A percentile compares a stretch with the other conserved stretches of the same genome.
Conservation (phyloP, 345 rosid species). For the Pseudoturritis turrita region DNA sequence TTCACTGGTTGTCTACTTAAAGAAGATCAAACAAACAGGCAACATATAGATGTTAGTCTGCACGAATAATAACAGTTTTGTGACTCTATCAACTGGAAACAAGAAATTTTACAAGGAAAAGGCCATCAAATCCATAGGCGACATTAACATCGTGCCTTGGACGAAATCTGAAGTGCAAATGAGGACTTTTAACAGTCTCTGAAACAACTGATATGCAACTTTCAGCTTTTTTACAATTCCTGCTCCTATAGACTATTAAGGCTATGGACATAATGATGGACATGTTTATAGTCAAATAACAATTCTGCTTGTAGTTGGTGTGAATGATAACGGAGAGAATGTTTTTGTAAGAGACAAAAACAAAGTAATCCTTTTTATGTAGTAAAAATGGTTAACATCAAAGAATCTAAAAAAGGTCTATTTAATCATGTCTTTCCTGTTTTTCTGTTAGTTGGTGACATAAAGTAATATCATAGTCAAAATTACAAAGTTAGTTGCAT, state of each 20-base stretch:
- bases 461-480: neutral
- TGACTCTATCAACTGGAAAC: neutral
- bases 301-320: neutral
- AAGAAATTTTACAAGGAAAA: neutral
- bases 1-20: neutral
- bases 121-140: neutral
- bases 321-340: neutral
- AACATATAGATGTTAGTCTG: neutral
- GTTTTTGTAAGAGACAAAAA: neutral
- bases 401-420: neutral
- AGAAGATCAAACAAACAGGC: neutral
- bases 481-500: conserved; percentile 1
- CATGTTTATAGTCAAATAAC: neutral
- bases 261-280: neutral
- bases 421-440: neutral
- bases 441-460: neutral
- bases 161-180: neutral
- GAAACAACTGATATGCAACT: neutral
- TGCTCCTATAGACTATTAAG: neutral
- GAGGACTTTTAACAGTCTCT: neutral
- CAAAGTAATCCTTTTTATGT: neutral
- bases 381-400: neutral
- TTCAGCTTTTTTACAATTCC: neutral
- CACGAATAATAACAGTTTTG: neutral
- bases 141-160: neutral